Percentiles rank a stretch among this genome's conserved stretches.
phyloP scores from a whole-genome alignment of 1,284 basidiomycete species.

The Polyporus tsugae region DNA sequence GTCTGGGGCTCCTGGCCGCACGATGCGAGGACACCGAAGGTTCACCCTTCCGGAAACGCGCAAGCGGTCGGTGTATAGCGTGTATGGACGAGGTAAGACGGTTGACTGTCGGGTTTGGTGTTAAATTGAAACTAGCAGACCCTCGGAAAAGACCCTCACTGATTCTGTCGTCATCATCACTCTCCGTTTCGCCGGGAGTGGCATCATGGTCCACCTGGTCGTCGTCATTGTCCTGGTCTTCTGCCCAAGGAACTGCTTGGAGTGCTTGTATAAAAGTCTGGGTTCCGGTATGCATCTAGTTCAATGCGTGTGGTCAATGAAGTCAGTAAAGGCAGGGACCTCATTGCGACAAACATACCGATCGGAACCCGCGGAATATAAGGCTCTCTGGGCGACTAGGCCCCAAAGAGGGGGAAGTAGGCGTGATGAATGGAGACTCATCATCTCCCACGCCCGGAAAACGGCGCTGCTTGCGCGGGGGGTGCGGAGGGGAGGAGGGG shows the following conservation, averaged over 20 bases:
- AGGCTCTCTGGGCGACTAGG: conserved; percentile 53
- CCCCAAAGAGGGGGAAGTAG: conserved; percentile 66
- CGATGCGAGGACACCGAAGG: conserved; percentile 31
- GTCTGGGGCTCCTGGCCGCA: conserved; percentile 28
- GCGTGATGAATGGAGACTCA: conserved; percentile 81
- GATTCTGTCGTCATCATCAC: conserved; percentile 64
- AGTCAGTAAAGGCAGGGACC: conserved; percentile 16
- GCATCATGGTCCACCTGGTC: conserved; percentile 57
- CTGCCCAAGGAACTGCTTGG: conserved; percentile 81
- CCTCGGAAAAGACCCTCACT: conserved; percentile 37
- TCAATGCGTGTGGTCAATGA: conserved; percentile 14
- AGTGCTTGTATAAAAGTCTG: conserved; percentile 87
- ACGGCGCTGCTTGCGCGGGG: conserved; percentile 28
- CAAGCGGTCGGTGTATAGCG: conserved; percentile 84
- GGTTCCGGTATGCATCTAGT: conserved; percentile 79
- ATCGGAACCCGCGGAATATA: conserved; percentile 69
- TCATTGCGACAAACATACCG: conserved; percentile 51
- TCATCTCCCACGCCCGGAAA: conserved; percentile 45
- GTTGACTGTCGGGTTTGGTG: conserved; percentile 32
- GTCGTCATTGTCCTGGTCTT: conserved; percentile 72
- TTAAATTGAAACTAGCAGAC: background rate
- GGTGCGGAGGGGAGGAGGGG: conserved; percentile 23
- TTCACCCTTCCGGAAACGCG: conserved; percentile 63
- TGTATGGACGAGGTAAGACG: conserved; percentile 85
- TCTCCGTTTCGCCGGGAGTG: conserved; percentile 58